phyloP scores from a whole-genome alignment of 305 asterid species.

The Fraxinus floribunda region DNA sequence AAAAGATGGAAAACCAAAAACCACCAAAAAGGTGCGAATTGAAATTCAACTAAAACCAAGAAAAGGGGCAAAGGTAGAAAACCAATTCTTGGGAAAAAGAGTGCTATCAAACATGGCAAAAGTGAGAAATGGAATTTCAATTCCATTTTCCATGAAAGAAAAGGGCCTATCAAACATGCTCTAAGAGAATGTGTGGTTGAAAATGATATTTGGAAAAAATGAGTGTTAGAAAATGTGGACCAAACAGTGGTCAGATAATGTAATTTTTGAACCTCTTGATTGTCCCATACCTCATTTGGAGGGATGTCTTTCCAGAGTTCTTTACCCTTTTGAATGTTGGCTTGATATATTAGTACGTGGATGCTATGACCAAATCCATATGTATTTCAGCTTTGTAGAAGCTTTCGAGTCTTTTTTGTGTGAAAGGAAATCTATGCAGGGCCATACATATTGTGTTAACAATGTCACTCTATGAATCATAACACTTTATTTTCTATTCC shows the following conservation, averaged over 20 bases:
- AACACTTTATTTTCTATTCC: too few species aligned
- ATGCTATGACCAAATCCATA: neutral
- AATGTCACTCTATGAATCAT: neutral
- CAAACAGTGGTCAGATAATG: neutral
- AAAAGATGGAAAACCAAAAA: too few species aligned
- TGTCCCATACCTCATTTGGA: neutral
- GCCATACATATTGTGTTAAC: neutral
- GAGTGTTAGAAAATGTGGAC: neutral
- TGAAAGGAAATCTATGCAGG: neutral
- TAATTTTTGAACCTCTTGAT: neutral
- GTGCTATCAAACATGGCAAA: too few species aligned
- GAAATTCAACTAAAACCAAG: too few species aligned
- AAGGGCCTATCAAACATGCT: too few species aligned
- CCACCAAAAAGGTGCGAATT: too few species aligned
- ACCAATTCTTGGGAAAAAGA: too few species aligned
- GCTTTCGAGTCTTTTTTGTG: neutral
- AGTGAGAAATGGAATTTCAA: too few species aligned
- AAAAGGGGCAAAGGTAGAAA: too few species aligned
- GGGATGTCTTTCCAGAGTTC: neutral
- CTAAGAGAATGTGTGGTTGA: too few species aligned
- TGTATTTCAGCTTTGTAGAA: neutral
- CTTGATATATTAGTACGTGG: neutral
- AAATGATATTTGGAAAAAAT: too few species aligned
- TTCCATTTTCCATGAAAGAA: too few species aligned
- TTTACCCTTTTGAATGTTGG: neutral